These are phyloP conservation scores for Plasmodium gallinaceum DNA, from an alignment of 169 alveolate genomes.

Conservation along the genomic window DNA sequence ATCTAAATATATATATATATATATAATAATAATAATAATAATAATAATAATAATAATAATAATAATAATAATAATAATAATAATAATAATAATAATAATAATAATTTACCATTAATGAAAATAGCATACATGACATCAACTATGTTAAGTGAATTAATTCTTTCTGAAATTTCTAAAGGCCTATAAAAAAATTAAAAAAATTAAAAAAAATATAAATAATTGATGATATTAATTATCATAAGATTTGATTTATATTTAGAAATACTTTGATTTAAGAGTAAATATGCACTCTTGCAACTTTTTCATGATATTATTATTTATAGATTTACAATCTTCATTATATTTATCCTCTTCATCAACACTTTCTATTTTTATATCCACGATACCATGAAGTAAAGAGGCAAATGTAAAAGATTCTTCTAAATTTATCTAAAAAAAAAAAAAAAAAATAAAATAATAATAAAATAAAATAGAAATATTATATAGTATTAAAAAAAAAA, in stretches of 20 bases:
- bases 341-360: constrained; percentile 68
- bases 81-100: too few species aligned
- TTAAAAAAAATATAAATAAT: neutral
- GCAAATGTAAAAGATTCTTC: constrained; percentile 55
- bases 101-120: constrained; percentile 36
- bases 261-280: constrained; percentile 48
- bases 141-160: constrained; percentile 34
- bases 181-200: constrained; percentile 3
- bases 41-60: too few species aligned
- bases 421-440: constrained; percentile 13
- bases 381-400: constrained; percentile 53
- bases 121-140: constrained; percentile 46
- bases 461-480: neutral
- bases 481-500: neutral
- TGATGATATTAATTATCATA: neutral
- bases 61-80: too few species aligned
- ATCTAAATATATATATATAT: neutral
- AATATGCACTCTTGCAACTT: constrained; percentile 47
- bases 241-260: neutral
- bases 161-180: constrained; percentile 26
- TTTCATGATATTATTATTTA: constrained; percentile 18
- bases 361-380: constrained; percentile 34
- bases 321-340: constrained; percentile 29
- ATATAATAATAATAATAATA: too few species aligned
- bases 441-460: constrained; percentile 1